Evolutionary conservation across 805 yeast species (phyloP), one percentile per base, ranked within the genome.

Genomic region (Zygosaccharomyces lentus): DNA sequence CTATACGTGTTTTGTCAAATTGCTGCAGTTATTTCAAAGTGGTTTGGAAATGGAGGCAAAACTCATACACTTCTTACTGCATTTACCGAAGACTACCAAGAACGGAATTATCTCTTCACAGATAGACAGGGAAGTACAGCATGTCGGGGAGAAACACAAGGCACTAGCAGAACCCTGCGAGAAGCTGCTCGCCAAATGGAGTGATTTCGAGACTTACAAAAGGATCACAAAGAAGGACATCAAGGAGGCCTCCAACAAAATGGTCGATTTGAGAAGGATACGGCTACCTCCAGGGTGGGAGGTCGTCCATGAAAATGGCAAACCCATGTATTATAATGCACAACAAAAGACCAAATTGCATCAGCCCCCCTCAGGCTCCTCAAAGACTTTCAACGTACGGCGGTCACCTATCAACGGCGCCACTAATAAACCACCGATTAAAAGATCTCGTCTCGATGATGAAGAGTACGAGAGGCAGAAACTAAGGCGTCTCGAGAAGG

Each of bases 51-150:
- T 83, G 37, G 68, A 77, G 5, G 50, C 56, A 3, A 64, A 72
- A 55, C 74, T 87, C 13, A 67, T 91, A 37, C 72, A 71, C 37
- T 76, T 88, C 16, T 70, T 93, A 43, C 51, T 64, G 21, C 57
- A 58, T n/a, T 80, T 89, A 82, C 91, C 90, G 8, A 70, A 76
- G 30, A 73, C 88, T 42, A 87, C 91, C 1, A 78, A 82, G 54
- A 88, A 87, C 65, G 83, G 87, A 55, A 84, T 91, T 49, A 76
- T 79, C 9, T 77, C 82, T 48, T 80, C 90, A 19, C 80, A 80
- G 55, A 80, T 93, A 44, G 96, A 87, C 55, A 71, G 73, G 29
- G 74, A 79, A 12, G 76, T 91, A 4, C 38, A 27, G 13, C 21
- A 26, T 2, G 32, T 59, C 15, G 41, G 40, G 16, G 58, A 68